These are phyloP conservation scores for Rhodotorula sp. DNA, from an alignment of 1,284 basidiomycete species.

Conservation along the genomic window DNA sequence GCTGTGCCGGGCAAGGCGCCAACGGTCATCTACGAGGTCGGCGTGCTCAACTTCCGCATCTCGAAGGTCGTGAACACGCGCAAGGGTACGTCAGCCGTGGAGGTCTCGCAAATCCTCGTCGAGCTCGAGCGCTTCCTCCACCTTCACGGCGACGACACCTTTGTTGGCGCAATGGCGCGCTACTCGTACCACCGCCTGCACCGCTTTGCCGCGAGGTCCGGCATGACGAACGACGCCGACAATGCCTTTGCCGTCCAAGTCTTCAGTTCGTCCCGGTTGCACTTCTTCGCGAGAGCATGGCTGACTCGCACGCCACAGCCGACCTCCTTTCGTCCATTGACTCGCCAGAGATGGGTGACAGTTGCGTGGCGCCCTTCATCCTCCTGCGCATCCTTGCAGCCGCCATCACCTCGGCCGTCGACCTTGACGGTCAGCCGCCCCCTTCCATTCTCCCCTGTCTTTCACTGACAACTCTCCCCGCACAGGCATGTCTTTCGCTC, in stretches of 20 bases:
- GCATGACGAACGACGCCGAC: background rate
- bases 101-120: constrained; percentile 5
- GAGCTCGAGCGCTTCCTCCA: constrained; percentile 12
- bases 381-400: constrained; percentile 6
- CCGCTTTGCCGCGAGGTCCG: constrained; percentile 3
- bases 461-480: background rate
- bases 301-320: background rate
- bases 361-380: background rate
- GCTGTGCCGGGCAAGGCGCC: background rate
- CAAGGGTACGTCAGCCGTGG: background rate
- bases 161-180: background rate
- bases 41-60: constrained; percentile 9
- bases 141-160: background rate
- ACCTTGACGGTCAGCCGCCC: background rate
- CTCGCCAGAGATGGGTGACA: background rate
- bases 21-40: constrained; percentile 2
- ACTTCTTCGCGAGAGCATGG: background rate
- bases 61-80: background rate
- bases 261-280: constrained; percentile 2
- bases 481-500: background rate
- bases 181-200: constrained; percentile 12
- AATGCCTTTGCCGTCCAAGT: background rate
- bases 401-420: background rate
- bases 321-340: background rate
- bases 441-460: background rate